A percentile compares a stretch with the other conserved stretches of the same genome.
Conservation (phyloP, 2,329 filamentous ascomycete species). For the Zymoseptoria ardabiliae region DNA sequence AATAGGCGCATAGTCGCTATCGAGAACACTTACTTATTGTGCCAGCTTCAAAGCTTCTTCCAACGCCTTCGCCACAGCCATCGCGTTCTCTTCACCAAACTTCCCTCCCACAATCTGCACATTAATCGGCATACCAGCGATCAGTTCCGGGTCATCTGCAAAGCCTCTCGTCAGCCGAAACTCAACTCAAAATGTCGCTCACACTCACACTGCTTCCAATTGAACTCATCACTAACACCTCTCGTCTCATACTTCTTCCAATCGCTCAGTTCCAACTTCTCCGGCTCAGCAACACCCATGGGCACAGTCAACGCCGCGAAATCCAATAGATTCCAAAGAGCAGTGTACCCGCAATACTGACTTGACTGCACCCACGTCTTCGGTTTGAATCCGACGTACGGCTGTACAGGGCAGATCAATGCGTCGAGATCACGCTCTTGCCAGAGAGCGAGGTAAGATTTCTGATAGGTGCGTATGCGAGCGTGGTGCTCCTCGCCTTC, state of each 20-base stretch:
- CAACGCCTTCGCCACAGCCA: slow-evolving; percentile 14
- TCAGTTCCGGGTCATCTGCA: slow-evolving; percentile 10
- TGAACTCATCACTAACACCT: slow-evolving; percentile 1
- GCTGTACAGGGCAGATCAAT: slow-evolving; percentile 37
- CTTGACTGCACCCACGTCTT: slow-evolving; percentile 16
- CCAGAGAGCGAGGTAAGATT: slow-evolving; percentile 33
- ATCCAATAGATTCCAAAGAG: slow-evolving; percentile 15
- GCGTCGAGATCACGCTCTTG: slow-evolving; percentile 44
- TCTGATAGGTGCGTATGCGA: slow-evolving; percentile 4
- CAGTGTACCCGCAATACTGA: slow-evolving; percentile 17
- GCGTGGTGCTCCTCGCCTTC: slow-evolving; percentile 11
- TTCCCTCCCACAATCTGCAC: slow-evolving; percentile 16
- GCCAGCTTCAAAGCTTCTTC: slow-evolving; percentile 5
- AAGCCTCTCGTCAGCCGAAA: neutral
- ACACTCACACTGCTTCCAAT: slow-evolving; percentile 9
- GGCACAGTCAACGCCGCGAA: too few species aligned
- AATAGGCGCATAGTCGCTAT: neutral
- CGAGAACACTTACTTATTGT: too few species aligned
- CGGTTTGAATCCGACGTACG: slow-evolving; percentile 15
- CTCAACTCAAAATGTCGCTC: neutral
- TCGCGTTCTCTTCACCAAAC: slow-evolving; percentile 18
- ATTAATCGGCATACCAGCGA: slow-evolving; percentile 17
- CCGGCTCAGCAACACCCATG: too few species aligned
- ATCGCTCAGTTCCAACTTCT: neutral
- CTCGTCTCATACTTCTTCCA: neutral